These are phyloP conservation scores for Tagetes patula DNA, from an alignment of 129 eudicot species.

Conservation along the genomic window DNA sequence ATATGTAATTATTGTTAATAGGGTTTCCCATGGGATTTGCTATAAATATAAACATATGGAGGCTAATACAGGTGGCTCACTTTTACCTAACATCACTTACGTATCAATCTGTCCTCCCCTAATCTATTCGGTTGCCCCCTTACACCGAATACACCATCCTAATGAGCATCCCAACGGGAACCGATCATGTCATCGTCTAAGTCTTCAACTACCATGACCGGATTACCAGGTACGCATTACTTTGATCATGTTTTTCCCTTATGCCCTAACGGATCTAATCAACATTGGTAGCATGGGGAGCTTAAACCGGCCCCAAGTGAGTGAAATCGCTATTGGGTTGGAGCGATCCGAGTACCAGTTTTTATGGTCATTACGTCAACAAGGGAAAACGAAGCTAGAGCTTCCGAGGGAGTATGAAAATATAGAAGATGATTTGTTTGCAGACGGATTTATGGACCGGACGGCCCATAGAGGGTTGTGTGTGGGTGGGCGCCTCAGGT, in stretches of 20 bases:
- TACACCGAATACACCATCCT: too few species aligned
- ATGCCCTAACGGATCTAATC: constrained; percentile 21
- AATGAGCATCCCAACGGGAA: too few species aligned
- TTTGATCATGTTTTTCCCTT: constrained; percentile 38
- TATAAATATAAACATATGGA: too few species aligned
- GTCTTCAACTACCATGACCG: too few species aligned
- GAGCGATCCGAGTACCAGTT: constrained; percentile 36
- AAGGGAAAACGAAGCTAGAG: constrained; percentile 2
- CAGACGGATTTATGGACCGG: constrained; percentile 38
- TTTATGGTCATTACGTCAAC: constrained; percentile 41
- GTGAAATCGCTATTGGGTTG: constrained; percentile 35
- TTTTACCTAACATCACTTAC: too few species aligned
- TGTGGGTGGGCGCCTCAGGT: constrained; percentile 50
- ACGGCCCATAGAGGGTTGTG: constrained; percentile 29
- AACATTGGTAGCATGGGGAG: constrained; percentile 49
- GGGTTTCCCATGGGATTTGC: too few species aligned
- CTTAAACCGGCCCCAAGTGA: constrained; percentile 26
- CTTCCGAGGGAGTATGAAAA: constrained; percentile 20
- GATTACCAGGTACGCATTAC: too few species aligned
- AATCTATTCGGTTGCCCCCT: too few species aligned
- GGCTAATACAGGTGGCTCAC: too few species aligned
- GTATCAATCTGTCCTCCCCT: too few species aligned
- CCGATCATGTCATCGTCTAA: too few species aligned
- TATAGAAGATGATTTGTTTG: constrained; percentile 22
- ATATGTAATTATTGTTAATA: too few species aligned